Conservation (phyloP, 2,329 filamentous ascomycete genomes). For the Fusarium nisikadoi region DNA sequence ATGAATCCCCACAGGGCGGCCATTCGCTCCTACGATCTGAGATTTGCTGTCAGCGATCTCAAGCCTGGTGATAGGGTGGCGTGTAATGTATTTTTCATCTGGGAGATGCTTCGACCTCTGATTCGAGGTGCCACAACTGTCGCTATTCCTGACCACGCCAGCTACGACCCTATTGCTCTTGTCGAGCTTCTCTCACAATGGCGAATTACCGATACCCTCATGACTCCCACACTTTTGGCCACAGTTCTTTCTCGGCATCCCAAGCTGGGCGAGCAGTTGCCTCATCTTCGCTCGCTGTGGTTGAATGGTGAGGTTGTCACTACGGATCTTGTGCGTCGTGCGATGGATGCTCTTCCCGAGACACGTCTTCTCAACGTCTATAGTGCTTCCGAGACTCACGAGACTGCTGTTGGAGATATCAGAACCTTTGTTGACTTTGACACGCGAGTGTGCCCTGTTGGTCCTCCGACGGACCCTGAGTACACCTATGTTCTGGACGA, state of each 20-base stretch:
- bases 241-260: slow-evolving; percentile 78
- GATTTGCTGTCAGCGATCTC: slow-evolving; percentile 77
- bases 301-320: slow-evolving; percentile 86
- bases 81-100: slow-evolving; percentile 90
- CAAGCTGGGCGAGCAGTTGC: slow-evolving; percentile 70
- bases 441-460: slow-evolving; percentile 77
- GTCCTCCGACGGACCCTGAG: slow-evolving; percentile 73
- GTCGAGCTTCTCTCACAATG: slow-evolving; percentile 75
- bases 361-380: slow-evolving; percentile 81
- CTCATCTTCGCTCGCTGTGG: slow-evolving; percentile 77
- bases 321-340: slow-evolving; percentile 77
- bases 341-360: slow-evolving; percentile 73
- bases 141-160: slow-evolving; percentile 78
- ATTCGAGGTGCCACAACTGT: slow-evolving; percentile 81
- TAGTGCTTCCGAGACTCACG: slow-evolving; percentile 84
- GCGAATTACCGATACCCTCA: slow-evolving; percentile 80
- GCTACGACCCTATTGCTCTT: slow-evolving; percentile 80
- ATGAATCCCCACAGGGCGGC: slow-evolving; percentile 81
- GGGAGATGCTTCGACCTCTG: slow-evolving; percentile 83
- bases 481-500: slow-evolving; percentile 80
- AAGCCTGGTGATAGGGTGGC: slow-evolving; percentile 79
- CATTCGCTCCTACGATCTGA: slow-evolving; percentile 77
- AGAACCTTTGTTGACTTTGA: slow-evolving; percentile 72
- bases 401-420: slow-evolving; percentile 82
- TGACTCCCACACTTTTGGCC: slow-evolving; percentile 83